Base-by-base conservation (phyloP, 805 yeast genomes). In the Candida sanyiensis region DNA sequence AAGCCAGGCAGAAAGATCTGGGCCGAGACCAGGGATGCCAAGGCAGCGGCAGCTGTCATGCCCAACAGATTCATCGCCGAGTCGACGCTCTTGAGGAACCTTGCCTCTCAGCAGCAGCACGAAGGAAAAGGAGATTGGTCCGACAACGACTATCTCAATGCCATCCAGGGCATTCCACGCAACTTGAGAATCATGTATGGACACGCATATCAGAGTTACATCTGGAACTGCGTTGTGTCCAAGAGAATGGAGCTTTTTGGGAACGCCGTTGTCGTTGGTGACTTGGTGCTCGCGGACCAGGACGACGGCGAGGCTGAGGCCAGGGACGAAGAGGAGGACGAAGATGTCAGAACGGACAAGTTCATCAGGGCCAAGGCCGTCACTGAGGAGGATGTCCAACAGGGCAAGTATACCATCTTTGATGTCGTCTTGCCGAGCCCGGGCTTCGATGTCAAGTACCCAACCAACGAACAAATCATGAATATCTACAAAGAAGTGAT, bases 341-440 rank as follows among this genome's bases (percentile, higher is more conserved):
- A 87, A 59, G 96, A 86, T 58, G 67, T 80, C 12, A 78, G 77
- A 40, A 69, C 64, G 22, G 74, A 69, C 32, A 66, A 62, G 7
- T 78, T 72, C 43, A 65, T 72, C 19, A 73, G 86, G 48, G 97
- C 95, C 1, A 72, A 81, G 49, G 73, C 82, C 0, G 69, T 93
- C 15, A 84, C 95, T 1, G 69, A 74, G 39, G 87, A 79, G 41
- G 97, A 90, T 43, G 64, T 81, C 18, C 74, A 66, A 5, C 39
- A 65, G 3, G 75, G 75, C 0, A 73, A 69, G 38, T 84, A 70
- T 56, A 61, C 82, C 10, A 82, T 90, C 24, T 80, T 72, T 54
- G 97, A 93, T 59, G 70, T 93, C 21, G 95, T 94, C 3, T 67
- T 93, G 39, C 97, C 99, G n/a, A 76, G 95, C 0, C 98, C 99